phyloP scores from a whole-genome alignment of 768 basidiomycete genomes.

The Hypholoma fasciculare region DNA sequence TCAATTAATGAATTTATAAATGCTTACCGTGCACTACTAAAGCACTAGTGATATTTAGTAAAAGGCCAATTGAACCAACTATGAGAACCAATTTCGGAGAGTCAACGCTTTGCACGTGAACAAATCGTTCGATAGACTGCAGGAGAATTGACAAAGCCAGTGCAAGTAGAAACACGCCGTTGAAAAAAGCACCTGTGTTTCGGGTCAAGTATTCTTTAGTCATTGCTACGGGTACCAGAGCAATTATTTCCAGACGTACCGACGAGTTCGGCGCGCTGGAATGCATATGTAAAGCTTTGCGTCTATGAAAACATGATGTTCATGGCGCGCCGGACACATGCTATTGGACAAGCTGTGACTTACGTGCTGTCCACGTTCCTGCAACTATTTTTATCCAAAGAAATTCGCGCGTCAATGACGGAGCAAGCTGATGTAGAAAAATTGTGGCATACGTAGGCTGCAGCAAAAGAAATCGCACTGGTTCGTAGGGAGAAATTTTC shows the following conservation, averaged over 20 bases:
- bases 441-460: conserved; percentile 38
- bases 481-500: not conserved
- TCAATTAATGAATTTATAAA: conserved; percentile 2
- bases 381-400: conserved; percentile 29
- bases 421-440: not conserved
- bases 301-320: conserved; percentile 30
- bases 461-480: conserved; percentile 44
- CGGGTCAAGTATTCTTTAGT: not conserved
- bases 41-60: conserved; percentile 47
- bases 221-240: conserved; percentile 2
- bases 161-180: conserved; percentile 53
- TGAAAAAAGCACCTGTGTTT: conserved; percentile 49
- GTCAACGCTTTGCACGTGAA: conserved; percentile 43
- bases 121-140: conserved; percentile 54
- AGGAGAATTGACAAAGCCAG: conserved; percentile 53
- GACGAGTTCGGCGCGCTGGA: conserved; percentile 56
- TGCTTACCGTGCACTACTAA: conserved; percentile 47
- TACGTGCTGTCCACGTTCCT: conserved; percentile 42
- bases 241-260: conserved; percentile 29
- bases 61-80: conserved; percentile 47
- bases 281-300: conserved; percentile 52
- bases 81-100: conserved; percentile 46
- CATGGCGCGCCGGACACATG: conserved; percentile 2
- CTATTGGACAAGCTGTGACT: conserved; percentile 26
- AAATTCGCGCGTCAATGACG: not conserved